Evolutionary conservation across 306 rosid species (phyloP).

Genomic region (Lathyrus sativus): DNA sequence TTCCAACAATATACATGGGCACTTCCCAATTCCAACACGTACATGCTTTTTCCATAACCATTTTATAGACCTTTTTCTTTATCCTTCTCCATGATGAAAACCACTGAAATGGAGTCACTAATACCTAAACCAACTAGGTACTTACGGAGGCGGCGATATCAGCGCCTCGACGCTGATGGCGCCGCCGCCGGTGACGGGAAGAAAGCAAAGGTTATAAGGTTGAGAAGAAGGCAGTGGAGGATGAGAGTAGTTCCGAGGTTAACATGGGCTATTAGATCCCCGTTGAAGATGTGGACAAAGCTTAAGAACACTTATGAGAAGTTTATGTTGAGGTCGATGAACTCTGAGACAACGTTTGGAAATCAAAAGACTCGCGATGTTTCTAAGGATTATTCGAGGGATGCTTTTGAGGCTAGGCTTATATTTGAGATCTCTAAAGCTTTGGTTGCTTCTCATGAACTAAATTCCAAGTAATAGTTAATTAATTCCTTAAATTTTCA

Average conservation of each 20-base stretch:
- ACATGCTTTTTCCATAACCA: not conserved
- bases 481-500: not conserved
- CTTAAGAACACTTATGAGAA: slow-evolving; percentile 51
- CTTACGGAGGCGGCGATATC: slow-evolving; percentile 48
- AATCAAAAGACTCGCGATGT: slow-evolving; percentile 35
- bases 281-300: slow-evolving; percentile 52
- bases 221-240: slow-evolving; percentile 47
- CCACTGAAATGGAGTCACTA: slow-evolving; percentile 47
- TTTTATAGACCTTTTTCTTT: not conserved
- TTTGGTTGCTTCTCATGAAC: slow-evolving; percentile 49
- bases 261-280: slow-evolving; percentile 44
- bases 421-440: slow-evolving; percentile 64
- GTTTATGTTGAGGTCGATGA: slow-evolving; percentile 46
- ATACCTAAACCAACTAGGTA: slow-evolving; percentile 43
- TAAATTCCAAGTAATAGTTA: slow-evolving; percentile 32
- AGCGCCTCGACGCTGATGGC: slow-evolving; percentile 32
- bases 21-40: slow-evolving; percentile 8
- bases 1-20: too few relatives aligned
- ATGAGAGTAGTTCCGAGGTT: slow-evolving; percentile 45
- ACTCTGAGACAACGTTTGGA: slow-evolving; percentile 39
- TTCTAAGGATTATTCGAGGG: slow-evolving; percentile 12
- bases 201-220: slow-evolving; percentile 34
- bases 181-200: slow-evolving; percentile 9
- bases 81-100: slow-evolving; percentile 1
- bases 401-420: slow-evolving; percentile 55